Evolutionary conservation across 164 flowering plant genomes (phyloP), one percentile per base, ranked within the genome.

Genomic region (Amborella trichopoda): DNA sequence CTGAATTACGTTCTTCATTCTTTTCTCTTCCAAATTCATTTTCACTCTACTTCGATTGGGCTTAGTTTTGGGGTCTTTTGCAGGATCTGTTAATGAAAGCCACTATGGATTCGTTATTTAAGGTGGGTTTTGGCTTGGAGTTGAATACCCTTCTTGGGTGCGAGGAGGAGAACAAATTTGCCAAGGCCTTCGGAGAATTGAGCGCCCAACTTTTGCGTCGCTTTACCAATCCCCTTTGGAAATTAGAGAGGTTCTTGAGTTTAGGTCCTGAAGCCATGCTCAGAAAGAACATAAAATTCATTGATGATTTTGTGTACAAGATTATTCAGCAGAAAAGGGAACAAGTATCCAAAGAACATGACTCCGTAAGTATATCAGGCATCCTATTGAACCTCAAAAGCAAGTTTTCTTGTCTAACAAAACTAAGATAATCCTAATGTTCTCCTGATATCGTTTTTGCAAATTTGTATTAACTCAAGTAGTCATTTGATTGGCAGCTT

Each of bases 261-360:
- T 18, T 69, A 11, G 70, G 70, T 1, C 38, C 19, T 8, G 74
- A 69, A 47, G 67, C 70, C 3, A 2, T 45, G 10, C 55, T 69
- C 2, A 69, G 33, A 48, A 28, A 32, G 19, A 55, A 61, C 53
- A 56, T 66, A 30, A 47, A 56, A 61, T 34, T 66, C 4, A 46
- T 63, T 2, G 62, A 68, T 37, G 44, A 44, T 24, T 72, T 68
- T 24, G 33, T 68, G 10, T 65, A 22, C 22, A 44, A 60, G 19
- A 5, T 66, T 22, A 68, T 72, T 23, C 38, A 28, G 0, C 2
- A 33, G 50, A 68, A 67, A 56, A 67, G 54, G 44, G 55, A 66
- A 50, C 59, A 60, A 50, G 46, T 59, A 49, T 34, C 54, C 24
- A 59, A 8, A 26, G 44, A 33, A 51, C 47, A 28, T 28, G 24